phyloP scores from a whole-genome alignment of 2,329 filamentous ascomycete species.

The Colletotrichum phormii region DNA sequence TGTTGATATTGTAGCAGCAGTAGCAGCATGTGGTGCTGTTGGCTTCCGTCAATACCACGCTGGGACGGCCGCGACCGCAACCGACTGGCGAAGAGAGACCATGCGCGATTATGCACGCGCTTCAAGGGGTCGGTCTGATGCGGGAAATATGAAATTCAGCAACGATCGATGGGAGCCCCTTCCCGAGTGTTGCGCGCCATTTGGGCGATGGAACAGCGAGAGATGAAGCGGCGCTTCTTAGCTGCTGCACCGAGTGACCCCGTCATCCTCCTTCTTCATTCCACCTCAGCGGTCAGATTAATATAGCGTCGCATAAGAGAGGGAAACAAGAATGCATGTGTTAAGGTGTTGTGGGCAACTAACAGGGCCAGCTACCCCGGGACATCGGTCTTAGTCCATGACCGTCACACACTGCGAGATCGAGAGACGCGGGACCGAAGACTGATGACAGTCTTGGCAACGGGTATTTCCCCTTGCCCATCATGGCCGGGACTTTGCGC shows the following conservation, averaged over 20 bases:
- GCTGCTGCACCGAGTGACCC: not conserved
- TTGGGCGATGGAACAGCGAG: not conserved
- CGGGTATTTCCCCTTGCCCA: not conserved
- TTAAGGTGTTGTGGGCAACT: not conserved
- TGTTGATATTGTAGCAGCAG: not conserved
- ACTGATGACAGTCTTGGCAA: slow-evolving; percentile 17
- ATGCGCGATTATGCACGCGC: slow-evolving; percentile 6
- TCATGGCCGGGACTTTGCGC: not conserved
- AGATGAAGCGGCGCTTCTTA: not conserved
- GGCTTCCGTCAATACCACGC: not conserved
- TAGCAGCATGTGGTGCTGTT: not conserved
- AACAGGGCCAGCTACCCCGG: not conserved
- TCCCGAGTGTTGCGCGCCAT: not conserved
- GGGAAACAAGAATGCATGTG: slow-evolving; percentile 15
- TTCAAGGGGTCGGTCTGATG: not conserved
- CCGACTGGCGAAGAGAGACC: not conserved
- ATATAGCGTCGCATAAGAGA: not conserved
- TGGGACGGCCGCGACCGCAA: not conserved
- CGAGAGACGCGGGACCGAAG: slow-evolving; percentile 18
- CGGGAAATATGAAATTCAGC: not conserved
- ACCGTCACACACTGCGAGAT: not conserved
- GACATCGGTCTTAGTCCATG: not conserved
- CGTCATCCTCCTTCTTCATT: not conserved
- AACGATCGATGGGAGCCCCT: not conserved
- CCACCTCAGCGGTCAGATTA: not conserved